Base-by-base conservation (phyloP, 495 filamentous ascomycete genomes). In the Oleoguttula mirabilis region DNA sequence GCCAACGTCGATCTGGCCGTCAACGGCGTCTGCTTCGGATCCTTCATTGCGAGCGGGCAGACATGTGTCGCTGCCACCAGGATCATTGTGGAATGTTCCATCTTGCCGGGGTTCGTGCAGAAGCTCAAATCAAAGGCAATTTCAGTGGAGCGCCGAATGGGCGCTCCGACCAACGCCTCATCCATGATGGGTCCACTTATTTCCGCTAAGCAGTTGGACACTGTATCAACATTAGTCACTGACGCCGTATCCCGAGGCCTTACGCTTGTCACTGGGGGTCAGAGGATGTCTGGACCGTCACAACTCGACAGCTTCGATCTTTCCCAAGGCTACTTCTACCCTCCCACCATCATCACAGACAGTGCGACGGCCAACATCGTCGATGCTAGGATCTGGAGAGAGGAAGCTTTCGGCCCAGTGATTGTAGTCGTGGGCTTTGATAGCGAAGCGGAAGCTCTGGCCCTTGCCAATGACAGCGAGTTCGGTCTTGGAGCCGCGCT, bases 11-110 rank as follows among this genome's bases (percentile, higher is more conserved):
- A 67, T 31, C 48, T 60, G 3, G 69, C 73, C 3, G 71, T 74
- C 8, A 72, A 76, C 43, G 73, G 72, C 7, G 70, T 76, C 14
- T 62, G 68, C 4, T 76, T 76, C 39, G 72, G 68, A n/a, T 66
- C 70, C 15, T 76, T 70, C 35, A 66, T 76, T 14, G 71, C 71
- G 0, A 75, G 69, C 45, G 76, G 76, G 1, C 75, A 79, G 59
- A 77, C 73, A 0, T 78, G 75, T 45, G 68, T 78, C 11, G 73
- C 74, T 2, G 73, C 72, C 12, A 78, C 71, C 32, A 62, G 75
- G 23, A 64, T 79, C 28, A 59, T 77, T 23, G 71, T 75, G 23
- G 64, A 77, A 28, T 54, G 61, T 23, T 63, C 55, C 0, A 60
- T 76, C 10, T 59, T 69, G 33, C 51, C 63, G 2, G 43, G 52